Conservation (phyloP, 257 asterid genomes). For the Rehmannia glutinosa region DNA sequence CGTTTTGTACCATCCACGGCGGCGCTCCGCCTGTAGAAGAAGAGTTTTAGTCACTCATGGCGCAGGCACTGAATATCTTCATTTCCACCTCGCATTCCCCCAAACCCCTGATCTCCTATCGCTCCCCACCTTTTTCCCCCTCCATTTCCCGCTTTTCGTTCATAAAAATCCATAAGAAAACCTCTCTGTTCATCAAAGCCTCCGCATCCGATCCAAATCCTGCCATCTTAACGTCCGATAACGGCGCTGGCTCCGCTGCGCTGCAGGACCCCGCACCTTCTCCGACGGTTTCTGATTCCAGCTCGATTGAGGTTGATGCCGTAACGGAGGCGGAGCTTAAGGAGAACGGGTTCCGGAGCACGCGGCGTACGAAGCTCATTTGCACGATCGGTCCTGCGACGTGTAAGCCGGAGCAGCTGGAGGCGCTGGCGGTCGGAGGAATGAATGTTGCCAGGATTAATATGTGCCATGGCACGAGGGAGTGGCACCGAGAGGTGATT, state of each 20-base stretch:
- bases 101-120: slow-evolving; percentile 30
- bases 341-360: slow-evolving; percentile 98
- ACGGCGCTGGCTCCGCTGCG: slow-evolving; percentile 44
- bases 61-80: slow-evolving; percentile 41
- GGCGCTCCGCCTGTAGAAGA: slow-evolving; percentile 7
- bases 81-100: slow-evolving; percentile 40
- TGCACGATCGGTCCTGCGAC: slow-evolving; percentile 91
- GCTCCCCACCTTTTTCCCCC: slow-evolving; percentile 2
- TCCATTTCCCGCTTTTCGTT: slow-evolving; percentile 21
- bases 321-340: slow-evolving; percentile 94
- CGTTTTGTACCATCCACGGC: slow-evolving; percentile 15
- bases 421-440: slow-evolving; percentile 94
- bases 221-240: slow-evolving; percentile 29
- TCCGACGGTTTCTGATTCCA: slow-evolving; percentile 38
- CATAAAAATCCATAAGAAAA: slow-evolving; percentile 9
- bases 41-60: slow-evolving; percentile 22
- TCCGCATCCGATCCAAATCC: slow-evolving; percentile 30
- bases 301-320: slow-evolving; percentile 81
- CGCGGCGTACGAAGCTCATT: slow-evolving; percentile 87
- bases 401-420: slow-evolving; percentile 81
- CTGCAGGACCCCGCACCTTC: slow-evolving; percentile 27
- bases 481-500: slow-evolving; percentile 88
- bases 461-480: slow-evolving; percentile 98
- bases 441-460: slow-evolving; percentile 96
- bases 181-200: slow-evolving; percentile 26